phyloP scores from a whole-genome alignment of 192 early-diverging fungal genomes.

The Rhizophagus prolifer region DNA sequence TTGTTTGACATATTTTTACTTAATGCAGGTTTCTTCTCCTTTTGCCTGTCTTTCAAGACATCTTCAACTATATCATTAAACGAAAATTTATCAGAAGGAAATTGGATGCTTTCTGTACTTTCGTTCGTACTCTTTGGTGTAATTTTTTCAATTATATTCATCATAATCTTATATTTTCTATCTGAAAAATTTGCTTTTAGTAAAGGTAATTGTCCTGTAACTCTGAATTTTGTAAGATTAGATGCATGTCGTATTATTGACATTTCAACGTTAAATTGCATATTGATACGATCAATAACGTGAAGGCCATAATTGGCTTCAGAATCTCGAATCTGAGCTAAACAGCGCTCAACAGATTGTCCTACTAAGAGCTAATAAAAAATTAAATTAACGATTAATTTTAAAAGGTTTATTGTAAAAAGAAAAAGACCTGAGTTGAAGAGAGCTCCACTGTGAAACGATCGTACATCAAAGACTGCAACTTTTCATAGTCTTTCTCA shows the following conservation, averaged over 20 bases:
- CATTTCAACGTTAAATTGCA: slow-evolving; percentile 76
- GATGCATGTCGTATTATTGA: slow-evolving; percentile 81
- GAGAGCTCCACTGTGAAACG: slow-evolving; percentile 79
- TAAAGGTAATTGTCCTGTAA: slow-evolving; percentile 80
- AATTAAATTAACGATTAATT: not conserved
- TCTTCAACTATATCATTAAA: not conserved
- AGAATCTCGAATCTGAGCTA: slow-evolving; percentile 63
- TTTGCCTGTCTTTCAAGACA: not conserved
- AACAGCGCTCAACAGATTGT: slow-evolving; percentile 67
- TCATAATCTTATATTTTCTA: slow-evolving; percentile 87
- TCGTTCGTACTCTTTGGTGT: slow-evolving; percentile 40
- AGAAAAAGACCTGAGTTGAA: slow-evolving; percentile 66
- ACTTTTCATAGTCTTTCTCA: slow-evolving; percentile 64
- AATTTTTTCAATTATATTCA: slow-evolving; percentile 76
- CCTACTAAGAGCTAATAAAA: slow-evolving; percentile 64
- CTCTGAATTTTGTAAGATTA: slow-evolving; percentile 69
- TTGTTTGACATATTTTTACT: not conserved
- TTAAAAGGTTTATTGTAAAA: not conserved
- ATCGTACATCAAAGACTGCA: slow-evolving; percentile 88
- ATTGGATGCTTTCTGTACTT: slow-evolving; percentile 3
- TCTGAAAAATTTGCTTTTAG: slow-evolving; percentile 91
- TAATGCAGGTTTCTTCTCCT: not conserved
- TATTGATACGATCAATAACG: slow-evolving; percentile 85
- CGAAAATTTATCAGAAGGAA: not conserved
- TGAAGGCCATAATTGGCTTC: slow-evolving; percentile 62